A percentile compares a stretch with the other conserved stretches of the same genome.
These are phyloP conservation scores for Phytophthora citrophthora DNA, from an alignment of 352 stramenopile genomes.

Conservation along the genomic window DNA sequence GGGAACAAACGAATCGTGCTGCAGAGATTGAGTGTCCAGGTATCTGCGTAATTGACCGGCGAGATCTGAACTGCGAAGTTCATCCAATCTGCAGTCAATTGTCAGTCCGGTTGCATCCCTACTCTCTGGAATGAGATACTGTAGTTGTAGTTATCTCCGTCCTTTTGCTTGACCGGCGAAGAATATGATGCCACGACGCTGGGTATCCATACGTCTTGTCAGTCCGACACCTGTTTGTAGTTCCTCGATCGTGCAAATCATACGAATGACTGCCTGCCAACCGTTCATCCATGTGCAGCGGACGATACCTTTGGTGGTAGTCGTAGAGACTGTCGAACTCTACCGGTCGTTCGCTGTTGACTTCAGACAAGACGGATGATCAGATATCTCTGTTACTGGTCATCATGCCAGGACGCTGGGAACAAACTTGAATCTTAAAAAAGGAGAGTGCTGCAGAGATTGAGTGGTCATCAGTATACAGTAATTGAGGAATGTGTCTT, in stretches of 20 bases:
- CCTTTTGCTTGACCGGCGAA: slow-evolving; percentile 9
- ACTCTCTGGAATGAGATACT: slow-evolving; percentile 32
- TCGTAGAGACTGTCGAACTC: slow-evolving; percentile 11
- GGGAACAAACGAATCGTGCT: no score
- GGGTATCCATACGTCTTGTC: background rate
- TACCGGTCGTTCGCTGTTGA: slow-evolving; percentile 11
- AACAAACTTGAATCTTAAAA: no score
- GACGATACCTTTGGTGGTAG: slow-evolving; percentile 22
- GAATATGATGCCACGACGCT: no score
- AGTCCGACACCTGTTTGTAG: slow-evolving; percentile 4
- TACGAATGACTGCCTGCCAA: slow-evolving; percentile 1
- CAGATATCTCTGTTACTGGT: no score
- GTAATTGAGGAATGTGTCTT: background rate
- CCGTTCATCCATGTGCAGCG: slow-evolving; percentile 1
- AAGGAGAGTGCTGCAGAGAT: background rate
- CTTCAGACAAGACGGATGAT: no score
- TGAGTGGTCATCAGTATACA: no score
- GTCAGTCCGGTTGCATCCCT: slow-evolving; percentile 1
- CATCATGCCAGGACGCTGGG: no score
- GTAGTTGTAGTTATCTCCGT: slow-evolving; percentile 23
- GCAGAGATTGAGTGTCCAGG: background rate
- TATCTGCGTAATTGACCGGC: background rate
- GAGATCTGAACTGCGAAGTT: no score
- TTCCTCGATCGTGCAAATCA: slow-evolving; percentile 8
- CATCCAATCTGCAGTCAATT: no score